These are phyloP conservation scores for Penicillium sp. DNA, from an alignment of 2,329 filamentous ascomycete genomes.

Conservation along the genomic window DNA sequence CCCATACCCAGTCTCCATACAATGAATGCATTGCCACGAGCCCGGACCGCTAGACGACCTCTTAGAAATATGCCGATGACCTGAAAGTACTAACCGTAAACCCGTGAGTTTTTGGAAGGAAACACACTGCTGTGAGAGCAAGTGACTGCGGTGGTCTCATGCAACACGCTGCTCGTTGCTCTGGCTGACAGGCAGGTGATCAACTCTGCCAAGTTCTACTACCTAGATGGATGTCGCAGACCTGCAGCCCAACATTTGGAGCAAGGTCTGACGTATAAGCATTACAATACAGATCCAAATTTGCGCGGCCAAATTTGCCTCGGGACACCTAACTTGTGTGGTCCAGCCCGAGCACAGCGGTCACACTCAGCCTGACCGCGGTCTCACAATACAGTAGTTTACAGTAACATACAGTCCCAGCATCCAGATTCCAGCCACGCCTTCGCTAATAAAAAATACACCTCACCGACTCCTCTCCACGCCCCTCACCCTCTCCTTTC, in stretches of 20 bases:
- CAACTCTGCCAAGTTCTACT: no score
- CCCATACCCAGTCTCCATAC: no score
- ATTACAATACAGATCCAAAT: conserved; percentile 6
- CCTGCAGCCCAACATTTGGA: conserved; percentile 7
- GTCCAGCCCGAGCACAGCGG: not conserved
- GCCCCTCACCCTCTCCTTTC: conserved; percentile 12
- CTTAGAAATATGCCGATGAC: no score
- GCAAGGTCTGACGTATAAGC: not conserved
- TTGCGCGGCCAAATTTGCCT: conserved; percentile 5
- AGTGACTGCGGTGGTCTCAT: no score
- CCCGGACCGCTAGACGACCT: no score
- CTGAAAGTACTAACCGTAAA: no score
- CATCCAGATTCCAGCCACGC: conserved; percentile 10
- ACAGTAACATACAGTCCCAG: not conserved
- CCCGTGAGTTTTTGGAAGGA: no score
- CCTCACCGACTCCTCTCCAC: conserved; percentile 22
- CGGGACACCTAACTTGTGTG: not conserved
- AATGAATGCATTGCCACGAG: no score
- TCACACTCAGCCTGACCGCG: not conserved
- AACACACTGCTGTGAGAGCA: no score
- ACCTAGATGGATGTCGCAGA: no score
- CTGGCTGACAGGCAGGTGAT: no score
- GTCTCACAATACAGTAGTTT: not conserved
- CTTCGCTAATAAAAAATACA: conserved; percentile 21
- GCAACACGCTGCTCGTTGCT: no score